phyloP scores from a whole-genome alignment of 192 early-diverging fungal species.

The Cetraspora pellucida region DNA sequence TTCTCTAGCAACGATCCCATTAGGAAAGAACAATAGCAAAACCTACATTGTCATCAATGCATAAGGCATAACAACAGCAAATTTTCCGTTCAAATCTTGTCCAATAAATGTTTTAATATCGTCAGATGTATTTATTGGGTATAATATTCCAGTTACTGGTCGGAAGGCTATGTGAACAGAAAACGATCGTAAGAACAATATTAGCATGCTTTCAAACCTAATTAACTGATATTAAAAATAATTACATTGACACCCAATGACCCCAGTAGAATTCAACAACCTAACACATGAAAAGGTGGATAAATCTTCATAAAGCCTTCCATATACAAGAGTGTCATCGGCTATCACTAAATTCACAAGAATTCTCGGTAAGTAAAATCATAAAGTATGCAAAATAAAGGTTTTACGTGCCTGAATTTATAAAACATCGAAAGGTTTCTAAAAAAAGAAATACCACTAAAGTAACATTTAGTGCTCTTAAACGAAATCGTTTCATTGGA shows the following conservation, averaged over 20 bases:
- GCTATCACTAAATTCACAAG: too few relatives aligned
- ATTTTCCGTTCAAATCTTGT: constrained; percentile 42
- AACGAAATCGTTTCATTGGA: too few relatives aligned
- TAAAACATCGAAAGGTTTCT: too few relatives aligned
- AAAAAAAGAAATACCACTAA: too few relatives aligned
- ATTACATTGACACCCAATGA: constrained; percentile 65
- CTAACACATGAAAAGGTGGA: constrained; percentile 58
- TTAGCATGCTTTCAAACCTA: too few relatives aligned
- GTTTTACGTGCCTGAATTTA: too few relatives aligned
- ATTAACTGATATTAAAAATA: background rate
- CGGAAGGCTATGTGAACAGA: constrained; percentile 36
- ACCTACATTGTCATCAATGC: constrained; percentile 58
- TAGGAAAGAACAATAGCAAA: too few relatives aligned
- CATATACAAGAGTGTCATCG: background rate
- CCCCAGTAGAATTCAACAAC: constrained; percentile 56
- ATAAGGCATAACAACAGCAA: constrained; percentile 66
- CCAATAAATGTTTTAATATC: constrained; percentile 56
- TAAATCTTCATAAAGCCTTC: constrained; percentile 55
- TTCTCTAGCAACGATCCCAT: too few relatives aligned
- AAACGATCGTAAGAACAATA: background rate
- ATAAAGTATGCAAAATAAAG: too few relatives aligned
- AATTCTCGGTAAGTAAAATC: too few relatives aligned
- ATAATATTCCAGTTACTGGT: constrained; percentile 60
- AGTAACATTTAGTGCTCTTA: too few relatives aligned
- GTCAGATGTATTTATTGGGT: constrained; percentile 45